Evolutionary conservation across 2,329 filamentous ascomycete species (phyloP), one percentile per base, ranked within the genome.

Genomic region (Phialophora expanda): DNA sequence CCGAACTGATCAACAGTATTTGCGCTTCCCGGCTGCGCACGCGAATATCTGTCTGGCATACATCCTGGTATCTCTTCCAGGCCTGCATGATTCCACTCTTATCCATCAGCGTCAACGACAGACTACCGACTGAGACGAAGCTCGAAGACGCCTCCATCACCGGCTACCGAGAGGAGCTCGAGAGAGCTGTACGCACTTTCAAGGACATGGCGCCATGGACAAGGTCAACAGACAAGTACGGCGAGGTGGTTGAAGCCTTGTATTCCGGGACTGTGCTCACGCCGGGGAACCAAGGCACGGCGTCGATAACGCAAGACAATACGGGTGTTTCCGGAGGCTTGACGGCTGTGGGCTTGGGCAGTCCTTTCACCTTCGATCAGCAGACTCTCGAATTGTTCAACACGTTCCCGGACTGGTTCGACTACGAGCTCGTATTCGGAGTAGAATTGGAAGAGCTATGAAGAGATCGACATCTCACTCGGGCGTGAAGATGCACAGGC

Each of bases 11-110:
- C 48, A 38, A 61, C 38, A 12, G 17, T 20, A 54, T 61, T 24
- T 26, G 30, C 32, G 30, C 59, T 26, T 26, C 20, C 48, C 51
- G 28, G 24, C 32, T 20, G n/a, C 59, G 50, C 51, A 51, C 48
- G n/a, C 54, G 59, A 46, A 32, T 54, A 24, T 61, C 59, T 14
- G 59, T 61, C 22, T 61, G 59, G 59, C 59, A 61, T 24, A 34
- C 59, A 14, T 53, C 59, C 22, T 61, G 46, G 17, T 38, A 50
- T 12, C 59, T 61, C 22, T 61, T 61, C 24, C 59, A 61, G 24
- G 59, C 59, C 12, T 61, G 59, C 50, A 24, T 61, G 59, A 46
- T 61, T 55, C 51, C 51, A 14, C 34, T 61, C 24, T 32, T 61
- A 11, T 61, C 59, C 26, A 41, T 61, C 20, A n/a, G 22, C 38